A percentile compares a stretch with the other conserved stretches of the same genome.
Evolutionary conservation across 768 basidiomycete genomes (phyloP).

Genomic region (Leucocoprinus sp.): DNA sequence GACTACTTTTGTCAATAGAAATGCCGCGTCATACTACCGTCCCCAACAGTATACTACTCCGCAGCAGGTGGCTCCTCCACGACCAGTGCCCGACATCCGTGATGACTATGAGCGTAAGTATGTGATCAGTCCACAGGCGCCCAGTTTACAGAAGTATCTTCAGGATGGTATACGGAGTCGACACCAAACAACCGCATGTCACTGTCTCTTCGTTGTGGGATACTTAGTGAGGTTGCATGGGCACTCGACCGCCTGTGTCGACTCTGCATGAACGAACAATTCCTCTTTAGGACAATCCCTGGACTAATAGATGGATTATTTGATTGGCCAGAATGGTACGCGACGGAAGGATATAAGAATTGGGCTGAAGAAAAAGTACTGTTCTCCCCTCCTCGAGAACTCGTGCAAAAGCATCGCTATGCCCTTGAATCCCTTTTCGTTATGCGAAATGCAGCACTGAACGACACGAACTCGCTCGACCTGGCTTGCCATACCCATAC

Average conservation of each 20-base stretch:
- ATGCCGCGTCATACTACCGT: slow-evolving; percentile 22
- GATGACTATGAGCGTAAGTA: slow-evolving; percentile 75
- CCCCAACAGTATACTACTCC: slow-evolving; percentile 13
- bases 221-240: slow-evolving; percentile 80
- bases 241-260: slow-evolving; percentile 81
- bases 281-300: slow-evolving; percentile 62
- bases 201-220: slow-evolving; percentile 79
- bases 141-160: slow-evolving; percentile 7
- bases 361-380: slow-evolving; percentile 33
- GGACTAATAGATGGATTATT: slow-evolving; percentile 80
- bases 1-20: slow-evolving; percentile 14
- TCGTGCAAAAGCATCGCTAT: slow-evolving; percentile 52
- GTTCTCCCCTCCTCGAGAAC: slow-evolving; percentile 47
- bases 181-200: slow-evolving; percentile 80
- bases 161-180: slow-evolving; percentile 84
- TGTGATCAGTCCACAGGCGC: slow-evolving; percentile 14
- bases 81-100: slow-evolving; percentile 37
- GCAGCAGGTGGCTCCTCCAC: slow-evolving; percentile 17
- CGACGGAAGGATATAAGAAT: slow-evolving; percentile 47
- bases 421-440: slow-evolving; percentile 83
- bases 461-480: slow-evolving; percentile 57
- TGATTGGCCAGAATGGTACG: slow-evolving; percentile 85
- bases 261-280: slow-evolving; percentile 71
- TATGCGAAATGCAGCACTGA: slow-evolving; percentile 76
- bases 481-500: slow-evolving; percentile 54